These are phyloP conservation scores for Cryptomeria japonica DNA, from an alignment of 75 land plant genomes.

Conservation along the genomic window DNA sequence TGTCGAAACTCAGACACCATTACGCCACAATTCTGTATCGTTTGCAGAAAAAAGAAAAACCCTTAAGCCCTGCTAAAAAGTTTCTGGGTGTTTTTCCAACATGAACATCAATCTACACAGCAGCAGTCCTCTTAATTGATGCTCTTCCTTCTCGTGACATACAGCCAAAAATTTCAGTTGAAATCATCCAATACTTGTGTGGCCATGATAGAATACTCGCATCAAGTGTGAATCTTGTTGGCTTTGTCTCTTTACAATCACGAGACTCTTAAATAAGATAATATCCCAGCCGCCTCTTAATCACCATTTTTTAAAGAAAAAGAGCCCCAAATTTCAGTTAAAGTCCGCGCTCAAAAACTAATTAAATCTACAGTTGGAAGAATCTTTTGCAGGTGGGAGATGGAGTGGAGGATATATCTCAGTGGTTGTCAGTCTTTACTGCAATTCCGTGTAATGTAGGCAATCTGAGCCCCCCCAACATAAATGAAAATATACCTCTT, in stretches of 20 bases:
- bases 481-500: background rate
- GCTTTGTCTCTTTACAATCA: background rate
- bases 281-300: background rate
- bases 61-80: too few species aligned
- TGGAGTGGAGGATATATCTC: too few species aligned
- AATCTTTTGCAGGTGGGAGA: too few species aligned
- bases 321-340: background rate
- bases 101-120: too few species aligned
- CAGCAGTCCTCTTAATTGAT: background rate
- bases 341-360: background rate
- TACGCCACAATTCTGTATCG: background rate
- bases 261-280: background rate
- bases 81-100: background rate
- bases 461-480: background rate
- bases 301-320: background rate
- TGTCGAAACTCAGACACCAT: background rate
- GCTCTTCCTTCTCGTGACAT: background rate
- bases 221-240: background rate
- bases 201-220: background rate
- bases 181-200: background rate
- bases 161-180: background rate
- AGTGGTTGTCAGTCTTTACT: too few species aligned
- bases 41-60: background rate
- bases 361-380: too few species aligned
- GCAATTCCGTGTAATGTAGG: background rate